These are phyloP conservation scores for Aspergillus ostianus DNA, from an alignment of 495 filamentous ascomycete species.

Conservation along the genomic window DNA sequence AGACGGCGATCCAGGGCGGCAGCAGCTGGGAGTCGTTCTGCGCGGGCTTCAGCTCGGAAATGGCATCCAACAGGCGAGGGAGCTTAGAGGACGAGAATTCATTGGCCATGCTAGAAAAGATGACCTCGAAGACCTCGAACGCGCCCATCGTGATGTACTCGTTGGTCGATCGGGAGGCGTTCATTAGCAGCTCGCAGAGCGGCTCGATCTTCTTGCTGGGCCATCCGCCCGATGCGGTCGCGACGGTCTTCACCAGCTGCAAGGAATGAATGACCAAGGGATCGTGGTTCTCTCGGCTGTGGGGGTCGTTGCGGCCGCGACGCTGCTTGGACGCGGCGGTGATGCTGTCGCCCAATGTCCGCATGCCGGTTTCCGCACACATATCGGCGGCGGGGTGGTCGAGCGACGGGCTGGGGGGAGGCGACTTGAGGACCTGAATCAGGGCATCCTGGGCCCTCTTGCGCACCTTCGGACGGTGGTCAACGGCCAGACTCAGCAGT, in stretches of 20 bases:
- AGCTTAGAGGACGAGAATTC: conserved; percentile 85
- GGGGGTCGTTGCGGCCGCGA: conserved; percentile 43
- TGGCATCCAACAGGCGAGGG: conserved; percentile 79
- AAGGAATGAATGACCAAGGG: conserved; percentile 85
- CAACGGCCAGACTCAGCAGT: conserved; percentile 77
- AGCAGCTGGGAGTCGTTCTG: conserved; percentile 88
- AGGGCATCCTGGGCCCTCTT: conserved; percentile 92
- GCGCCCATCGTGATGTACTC: conserved; percentile 94
- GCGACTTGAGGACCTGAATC: conserved; percentile 72
- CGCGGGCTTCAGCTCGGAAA: conserved; percentile 84
- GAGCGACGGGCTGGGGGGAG: conserved; percentile 83
- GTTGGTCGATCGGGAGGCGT: conserved; percentile 82
- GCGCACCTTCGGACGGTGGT: conserved; percentile 90
- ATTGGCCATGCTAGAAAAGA: conserved; percentile 86
- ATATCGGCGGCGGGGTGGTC: conserved; percentile 94
- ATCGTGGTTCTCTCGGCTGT: conserved; percentile 58
- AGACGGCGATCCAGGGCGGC: conserved; percentile 92
- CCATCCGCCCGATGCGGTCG: conserved; percentile 86
- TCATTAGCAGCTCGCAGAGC: conserved; percentile 83
- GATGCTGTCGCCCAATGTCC: conserved; percentile 69
- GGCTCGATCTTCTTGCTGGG: conserved; percentile 93
- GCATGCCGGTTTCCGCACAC: conserved; percentile 87
- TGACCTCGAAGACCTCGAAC: conserved; percentile 95
- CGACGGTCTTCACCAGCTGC: conserved; percentile 86
- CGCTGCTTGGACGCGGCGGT: conserved; percentile 63